These are phyloP conservation scores for Sugiyamaella xylanicola DNA, from an alignment of 1,139 yeast genomes.

Conservation along the genomic window DNA sequence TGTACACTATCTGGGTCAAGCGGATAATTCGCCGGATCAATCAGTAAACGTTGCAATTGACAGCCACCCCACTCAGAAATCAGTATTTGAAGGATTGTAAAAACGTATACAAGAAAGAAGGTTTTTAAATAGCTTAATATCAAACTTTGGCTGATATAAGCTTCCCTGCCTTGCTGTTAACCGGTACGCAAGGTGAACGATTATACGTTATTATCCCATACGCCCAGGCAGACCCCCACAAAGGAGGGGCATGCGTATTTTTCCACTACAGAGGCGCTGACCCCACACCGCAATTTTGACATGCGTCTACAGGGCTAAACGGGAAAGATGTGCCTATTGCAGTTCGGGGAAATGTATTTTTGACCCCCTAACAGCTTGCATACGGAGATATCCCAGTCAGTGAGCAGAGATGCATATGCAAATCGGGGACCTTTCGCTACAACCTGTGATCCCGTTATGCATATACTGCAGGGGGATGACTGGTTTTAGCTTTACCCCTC, in stretches of 20 bases:
- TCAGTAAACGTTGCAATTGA: no score
- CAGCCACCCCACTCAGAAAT: no score
- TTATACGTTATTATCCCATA: no score
- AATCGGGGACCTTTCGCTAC: constrained; percentile 6
- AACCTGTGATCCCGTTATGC: neutral
- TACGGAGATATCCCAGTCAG: neutral
- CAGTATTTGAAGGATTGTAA: no score
- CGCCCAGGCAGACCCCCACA: constrained; percentile 12
- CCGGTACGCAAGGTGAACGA: neutral
- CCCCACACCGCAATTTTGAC: constrained; percentile 15
- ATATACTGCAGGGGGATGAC: constrained; percentile 2
- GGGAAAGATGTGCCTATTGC: neutral
- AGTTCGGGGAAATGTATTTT: constrained; percentile 15
- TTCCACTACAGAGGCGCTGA: neutral
- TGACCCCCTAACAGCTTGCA: constrained; percentile 14
- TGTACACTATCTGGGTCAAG: neutral
- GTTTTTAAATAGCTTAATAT: no score
- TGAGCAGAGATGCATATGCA: constrained; percentile 1
- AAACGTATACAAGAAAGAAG: no score
- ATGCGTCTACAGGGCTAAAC: neutral
- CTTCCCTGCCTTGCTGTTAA: neutral
- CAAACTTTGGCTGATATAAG: neutral
- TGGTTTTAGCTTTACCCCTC: neutral
- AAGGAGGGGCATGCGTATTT: constrained; percentile 7
- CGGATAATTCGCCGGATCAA: neutral